Evolutionary conservation across 2,329 filamentous ascomycete genomes (phyloP), one percentile per base, ranked within the genome.

Genomic region (Coniochaeta sp.): DNA sequence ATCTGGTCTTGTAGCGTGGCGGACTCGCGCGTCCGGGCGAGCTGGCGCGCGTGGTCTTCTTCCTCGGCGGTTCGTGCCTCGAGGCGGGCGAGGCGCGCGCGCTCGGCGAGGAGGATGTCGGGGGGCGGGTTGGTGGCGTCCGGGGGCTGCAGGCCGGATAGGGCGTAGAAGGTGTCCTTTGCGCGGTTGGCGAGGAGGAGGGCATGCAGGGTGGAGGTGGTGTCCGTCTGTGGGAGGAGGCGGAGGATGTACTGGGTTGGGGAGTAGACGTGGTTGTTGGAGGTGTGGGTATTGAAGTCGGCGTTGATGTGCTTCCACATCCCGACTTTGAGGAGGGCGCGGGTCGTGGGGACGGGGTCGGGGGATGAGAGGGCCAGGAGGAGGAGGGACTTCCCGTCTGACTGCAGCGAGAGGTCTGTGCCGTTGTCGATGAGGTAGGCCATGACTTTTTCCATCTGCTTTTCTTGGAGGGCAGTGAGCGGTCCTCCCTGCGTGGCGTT

Each of bases 231-330:
- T 0, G 72, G 68, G 6, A 84, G 65, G 1, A 83, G 68, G 50
- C 78, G 80, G 38, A 70, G 66, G 22, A 86, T 77, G 67, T 89
- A 89, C 74, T 85, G 86, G 3, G 86, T 84, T 0, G 86, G 82
- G 0, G 86, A 89, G 70, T 87, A 89, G 1, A 80, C 83, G 64
- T 79, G 78, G 5, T 74, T 76, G 26, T 79, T 79, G 47, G 81
- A 2, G 1, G 72, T 80, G 70, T 79, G 85, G 62, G 79, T 73
- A 64, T 86, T 85, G 66, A 79, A 83, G 0, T 81, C 74, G 62
- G 83, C 80, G 71, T 89, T 89, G 66, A 89, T 73, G 34, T 81
- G 74, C 67, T 85, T 85, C 85, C 86, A 89, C 73, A 88, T 79
- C 50, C 82, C 84, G 0, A 81, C 82, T 65, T 86, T 85, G 8